Conservation (phyloP, 108 stramenopile genomes). For the Cylindrotheca closterium region DNA sequence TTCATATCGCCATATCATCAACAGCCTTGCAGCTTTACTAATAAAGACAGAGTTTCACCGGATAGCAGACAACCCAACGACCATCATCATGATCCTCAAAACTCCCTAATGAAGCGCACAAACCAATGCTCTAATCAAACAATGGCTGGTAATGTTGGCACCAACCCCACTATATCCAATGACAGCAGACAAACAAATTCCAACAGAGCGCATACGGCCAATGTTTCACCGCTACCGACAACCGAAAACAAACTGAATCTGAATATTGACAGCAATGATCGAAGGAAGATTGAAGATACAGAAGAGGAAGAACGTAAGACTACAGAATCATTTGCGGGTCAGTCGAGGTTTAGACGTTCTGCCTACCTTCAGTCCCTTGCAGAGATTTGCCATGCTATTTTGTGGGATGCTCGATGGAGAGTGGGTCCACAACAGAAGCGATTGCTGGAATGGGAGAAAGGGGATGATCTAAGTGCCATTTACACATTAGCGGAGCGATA, state of each 20-base stretch:
- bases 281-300: background rate
- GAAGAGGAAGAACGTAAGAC: background rate
- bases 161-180: background rate
- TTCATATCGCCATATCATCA: background rate
- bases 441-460: conserved; percentile 70
- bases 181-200: background rate
- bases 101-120: background rate
- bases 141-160: too few species aligned
- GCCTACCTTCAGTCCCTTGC: conserved; percentile 83
- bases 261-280: background rate
- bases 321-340: background rate
- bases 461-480: conserved; percentile 76
- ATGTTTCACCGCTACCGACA: background rate
- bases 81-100: background rate
- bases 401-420: conserved; percentile 58
- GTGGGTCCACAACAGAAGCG: conserved; percentile 4
- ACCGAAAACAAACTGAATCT: background rate
- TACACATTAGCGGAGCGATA: conserved; percentile 50
- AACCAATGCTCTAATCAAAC: too few species aligned
- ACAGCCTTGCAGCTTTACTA: background rate
- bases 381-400: conserved; percentile 66
- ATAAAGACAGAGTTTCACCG: background rate
- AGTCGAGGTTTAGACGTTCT: conserved; percentile 24
- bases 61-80: background rate
- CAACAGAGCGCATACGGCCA: background rate